Evolutionary conservation across 331 rosid species (phyloP), one percentile per base, ranked within the genome.

Genomic region (Malus hybrid): DNA sequence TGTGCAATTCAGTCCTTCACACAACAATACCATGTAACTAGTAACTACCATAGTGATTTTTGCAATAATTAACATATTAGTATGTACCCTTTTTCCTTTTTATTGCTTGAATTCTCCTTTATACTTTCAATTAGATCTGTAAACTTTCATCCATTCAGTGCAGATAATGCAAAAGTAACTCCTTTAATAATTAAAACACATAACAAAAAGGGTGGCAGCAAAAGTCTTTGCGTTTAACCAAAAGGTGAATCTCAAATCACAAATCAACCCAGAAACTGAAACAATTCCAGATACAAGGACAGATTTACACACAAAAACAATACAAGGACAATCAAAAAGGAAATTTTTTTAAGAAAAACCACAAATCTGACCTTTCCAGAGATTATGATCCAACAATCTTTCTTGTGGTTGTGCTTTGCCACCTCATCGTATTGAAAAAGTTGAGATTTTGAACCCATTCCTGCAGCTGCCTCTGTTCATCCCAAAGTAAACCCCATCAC

Each of bases 321-420:
- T 28, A 8, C 6, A 36, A 60, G 29, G 13, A 52, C 42, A 53
- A 55, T 42, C 44, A 58, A 57, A 42, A n/a, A 29, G 70, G 29
- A 6, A 42, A 13, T 69, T 74, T 52, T 10, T 22, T 4, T 13
- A 10, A 36, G 6, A 26, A 63, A 63, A 74, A 29, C 70, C 60
- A 46, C 55, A 22, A 42, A 42, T 68, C 80, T 68, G 63, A 93
- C 97, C 96, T 93, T 93, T 69, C 93, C 97, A 46, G 87, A 73
- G 75, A 90, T 62, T 68, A 93, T 82, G 79, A 93, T 76, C 98
- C 98, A 91, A 71, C 97, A 91, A 86, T 90, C 96, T 0, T 79
- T 79, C 84, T 80, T 86, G 60, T 79, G 78, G 65, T 91, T 91
- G 85, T 93, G 98, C 81, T 87, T 81, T 39, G 95, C 84, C 66